These are phyloP conservation scores for Leishmania lainsoni DNA, from an alignment of 208 protist genomes.

Conservation along the genomic window DNA sequence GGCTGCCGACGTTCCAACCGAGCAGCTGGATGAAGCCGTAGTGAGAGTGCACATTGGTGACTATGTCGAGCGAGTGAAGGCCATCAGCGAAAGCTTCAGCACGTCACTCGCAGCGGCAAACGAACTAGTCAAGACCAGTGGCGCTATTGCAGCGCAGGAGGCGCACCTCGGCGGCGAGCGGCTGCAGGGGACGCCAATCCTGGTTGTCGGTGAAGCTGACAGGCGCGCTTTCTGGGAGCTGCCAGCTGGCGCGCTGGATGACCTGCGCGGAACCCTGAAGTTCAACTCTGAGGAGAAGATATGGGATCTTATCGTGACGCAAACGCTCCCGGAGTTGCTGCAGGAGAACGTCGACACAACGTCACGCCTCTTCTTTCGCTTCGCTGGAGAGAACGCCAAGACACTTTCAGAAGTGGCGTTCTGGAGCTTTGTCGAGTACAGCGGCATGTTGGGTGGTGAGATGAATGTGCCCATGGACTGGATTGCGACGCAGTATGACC, in stretches of 20 bases:
- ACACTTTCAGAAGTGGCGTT: slow-evolving; percentile 74
- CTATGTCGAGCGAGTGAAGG: slow-evolving; percentile 14
- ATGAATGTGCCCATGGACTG: slow-evolving; percentile 37
- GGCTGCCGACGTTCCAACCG: not conserved
- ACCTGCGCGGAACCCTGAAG: slow-evolving; percentile 42
- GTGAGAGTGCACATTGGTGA: slow-evolving; percentile 2
- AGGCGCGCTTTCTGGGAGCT: slow-evolving; percentile 54
- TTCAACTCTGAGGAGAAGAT: slow-evolving; percentile 27
- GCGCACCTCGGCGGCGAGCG: slow-evolving; percentile 48
- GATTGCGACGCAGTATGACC: slow-evolving; percentile 68
- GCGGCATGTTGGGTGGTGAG: slow-evolving; percentile 16
- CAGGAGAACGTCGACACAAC: slow-evolving; percentile 44
- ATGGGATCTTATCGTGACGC: slow-evolving; percentile 46
- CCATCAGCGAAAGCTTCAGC: slow-evolving; percentile 8
- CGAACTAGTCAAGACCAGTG: slow-evolving; percentile 7
- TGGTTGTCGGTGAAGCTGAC: slow-evolving; percentile 40
- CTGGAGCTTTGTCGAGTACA: slow-evolving; percentile 77
- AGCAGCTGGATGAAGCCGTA: slow-evolving; percentile 22
- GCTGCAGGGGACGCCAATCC: slow-evolving; percentile 45
- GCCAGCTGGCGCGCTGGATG: slow-evolving; percentile 42
- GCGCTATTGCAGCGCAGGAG: slow-evolving; percentile 23
- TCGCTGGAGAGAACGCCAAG: slow-evolving; percentile 59
- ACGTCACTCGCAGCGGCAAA: slow-evolving; percentile 4
- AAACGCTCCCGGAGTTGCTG: slow-evolving; percentile 45
- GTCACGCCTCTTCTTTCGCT: slow-evolving; percentile 69